Conservation (phyloP, 305 asterid species). For the Ruellia speciosa region DNA sequence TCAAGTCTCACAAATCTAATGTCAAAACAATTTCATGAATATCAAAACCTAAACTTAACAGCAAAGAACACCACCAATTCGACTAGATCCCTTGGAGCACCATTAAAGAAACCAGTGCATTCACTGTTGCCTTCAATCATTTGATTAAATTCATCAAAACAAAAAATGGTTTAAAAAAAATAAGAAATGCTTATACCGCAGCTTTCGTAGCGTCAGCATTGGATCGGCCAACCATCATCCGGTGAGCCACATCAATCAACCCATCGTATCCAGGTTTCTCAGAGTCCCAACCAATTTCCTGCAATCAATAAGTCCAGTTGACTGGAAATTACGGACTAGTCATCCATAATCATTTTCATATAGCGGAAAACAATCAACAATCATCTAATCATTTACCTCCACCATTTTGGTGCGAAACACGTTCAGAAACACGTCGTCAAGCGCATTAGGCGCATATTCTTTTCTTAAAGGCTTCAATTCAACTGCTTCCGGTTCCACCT, state of each 20-base stretch:
- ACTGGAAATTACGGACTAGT: background rate
- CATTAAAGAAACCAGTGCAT: too few relatives aligned
- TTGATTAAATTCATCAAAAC: too few relatives aligned
- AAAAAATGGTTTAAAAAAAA: background rate
- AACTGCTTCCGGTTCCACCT: slow-evolving; percentile 28
- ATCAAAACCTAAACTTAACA: background rate
- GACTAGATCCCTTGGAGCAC: too few relatives aligned
- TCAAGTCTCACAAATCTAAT: background rate
- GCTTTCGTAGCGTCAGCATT: slow-evolving; percentile 61
- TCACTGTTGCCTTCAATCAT: background rate
- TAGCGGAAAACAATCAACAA: background rate
- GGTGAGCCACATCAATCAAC: slow-evolving; percentile 70
- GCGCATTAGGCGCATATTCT: slow-evolving; percentile 42
- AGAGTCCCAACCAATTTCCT: slow-evolving; percentile 86
- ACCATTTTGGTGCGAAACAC: slow-evolving; percentile 72
- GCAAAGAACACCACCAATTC: too few relatives aligned
- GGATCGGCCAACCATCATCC: slow-evolving; percentile 57
- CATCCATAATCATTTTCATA: background rate
- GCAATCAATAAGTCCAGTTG: slow-evolving; percentile 8
- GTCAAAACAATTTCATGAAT: background rate
- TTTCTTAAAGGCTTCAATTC: slow-evolving; percentile 26
- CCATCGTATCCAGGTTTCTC: slow-evolving; percentile 74
- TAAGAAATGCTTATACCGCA: slow-evolving; percentile 36
- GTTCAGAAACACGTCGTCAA: slow-evolving; percentile 51
- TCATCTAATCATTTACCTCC: slow-evolving; percentile 27